phyloP scores from a whole-genome alignment of 768 basidiomycete genomes.

The Dacryopinax primogenitus region DNA sequence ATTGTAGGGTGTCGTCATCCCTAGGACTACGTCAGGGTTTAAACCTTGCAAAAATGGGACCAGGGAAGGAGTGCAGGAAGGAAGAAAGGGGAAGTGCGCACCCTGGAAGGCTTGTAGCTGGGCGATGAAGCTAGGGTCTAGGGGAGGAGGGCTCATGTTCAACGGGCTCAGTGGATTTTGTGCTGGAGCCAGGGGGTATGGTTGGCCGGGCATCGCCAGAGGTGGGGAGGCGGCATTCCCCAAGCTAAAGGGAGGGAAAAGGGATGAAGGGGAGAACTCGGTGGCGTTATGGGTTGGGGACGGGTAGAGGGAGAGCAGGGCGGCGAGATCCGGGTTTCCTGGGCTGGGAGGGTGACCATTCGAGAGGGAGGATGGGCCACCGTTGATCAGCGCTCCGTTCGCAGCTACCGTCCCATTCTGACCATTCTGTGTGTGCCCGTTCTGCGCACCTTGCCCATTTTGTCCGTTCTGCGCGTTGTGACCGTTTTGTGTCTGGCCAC shows the following conservation, averaged over 20 bases:
- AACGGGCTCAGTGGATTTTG: background rate
- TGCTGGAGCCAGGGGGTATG: background rate
- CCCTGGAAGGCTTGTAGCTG: constrained; percentile 1
- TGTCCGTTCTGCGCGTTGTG: too few relatives aligned
- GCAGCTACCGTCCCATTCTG: too few relatives aligned
- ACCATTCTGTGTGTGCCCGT: background rate
- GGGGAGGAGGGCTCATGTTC: background rate
- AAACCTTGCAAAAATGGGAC: background rate
- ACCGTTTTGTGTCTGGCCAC: background rate
- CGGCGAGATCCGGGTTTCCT: background rate
- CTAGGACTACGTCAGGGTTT: background rate
- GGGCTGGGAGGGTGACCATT: background rate
- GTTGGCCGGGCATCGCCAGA: background rate
- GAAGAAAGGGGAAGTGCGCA: background rate
- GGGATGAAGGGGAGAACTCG: constrained; percentile 1
- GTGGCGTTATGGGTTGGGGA: background rate
- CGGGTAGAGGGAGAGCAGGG: background rate
- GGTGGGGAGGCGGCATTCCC: constrained; percentile 1
- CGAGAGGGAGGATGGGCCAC: background rate
- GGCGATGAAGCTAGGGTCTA: background rate
- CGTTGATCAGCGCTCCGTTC: background rate
- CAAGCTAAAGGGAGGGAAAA: background rate
- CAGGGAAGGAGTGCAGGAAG: background rate
- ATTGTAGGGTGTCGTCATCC: background rate
- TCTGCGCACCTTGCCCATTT: background rate